phyloP scores from a whole-genome alignment of 169 alveolate genomes.

The Plasmodium fragile region DNA sequence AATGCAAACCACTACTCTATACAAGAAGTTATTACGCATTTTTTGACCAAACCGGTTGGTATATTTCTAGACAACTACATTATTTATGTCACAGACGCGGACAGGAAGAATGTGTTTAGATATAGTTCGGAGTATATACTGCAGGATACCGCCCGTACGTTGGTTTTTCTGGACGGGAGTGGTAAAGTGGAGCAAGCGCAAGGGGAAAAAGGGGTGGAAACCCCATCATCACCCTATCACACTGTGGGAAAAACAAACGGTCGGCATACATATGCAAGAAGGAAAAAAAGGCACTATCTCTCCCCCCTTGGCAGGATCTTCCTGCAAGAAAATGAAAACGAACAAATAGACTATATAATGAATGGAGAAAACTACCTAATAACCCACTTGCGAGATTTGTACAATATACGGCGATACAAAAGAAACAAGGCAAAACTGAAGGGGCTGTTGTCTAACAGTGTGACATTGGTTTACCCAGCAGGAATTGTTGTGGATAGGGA shows the following conservation, averaged over 20 bases:
- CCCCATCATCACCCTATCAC: background rate
- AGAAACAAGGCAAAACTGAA: background rate
- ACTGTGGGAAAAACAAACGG: background rate
- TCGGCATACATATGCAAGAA: background rate
- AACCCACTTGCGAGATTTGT: background rate
- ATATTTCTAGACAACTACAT: slow-evolving; percentile 31
- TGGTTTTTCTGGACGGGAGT: background rate
- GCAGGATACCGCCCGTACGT: background rate
- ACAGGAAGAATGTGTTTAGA: slow-evolving; percentile 34
- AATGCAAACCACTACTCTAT: background rate
- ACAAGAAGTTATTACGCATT: slow-evolving; percentile 21
- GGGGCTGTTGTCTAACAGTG: slow-evolving; percentile 7
- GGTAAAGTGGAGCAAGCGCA: background rate
- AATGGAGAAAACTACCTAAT: background rate
- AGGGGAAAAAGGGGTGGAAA: background rate
- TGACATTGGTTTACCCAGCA: slow-evolving; percentile 48
- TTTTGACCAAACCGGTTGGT: slow-evolving; percentile 40
- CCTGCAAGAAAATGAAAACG: background rate
- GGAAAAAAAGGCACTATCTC: background rate
- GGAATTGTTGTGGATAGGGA: slow-evolving; percentile 42
- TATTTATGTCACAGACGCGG: slow-evolving; percentile 48
- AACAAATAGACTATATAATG: background rate
- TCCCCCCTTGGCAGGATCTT: background rate
- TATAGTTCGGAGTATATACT: background rate
- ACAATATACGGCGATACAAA: background rate